phyloP scores from a whole-genome alignment of 2,329 filamentous ascomycete species.

The Westerdykella sp. region DNA sequence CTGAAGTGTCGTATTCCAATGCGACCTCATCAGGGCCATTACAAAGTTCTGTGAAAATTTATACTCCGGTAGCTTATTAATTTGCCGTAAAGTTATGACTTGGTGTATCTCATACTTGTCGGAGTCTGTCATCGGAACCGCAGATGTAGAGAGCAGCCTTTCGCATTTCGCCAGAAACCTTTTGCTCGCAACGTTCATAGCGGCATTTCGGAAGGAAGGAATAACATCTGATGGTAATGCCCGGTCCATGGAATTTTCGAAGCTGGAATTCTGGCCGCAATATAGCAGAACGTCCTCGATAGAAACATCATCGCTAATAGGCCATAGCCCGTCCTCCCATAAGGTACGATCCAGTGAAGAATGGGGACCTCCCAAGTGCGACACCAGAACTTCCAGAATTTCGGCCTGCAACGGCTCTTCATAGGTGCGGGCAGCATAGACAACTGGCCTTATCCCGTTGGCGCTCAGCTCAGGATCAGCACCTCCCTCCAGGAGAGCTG shows the following conservation, averaged over 20 bases:
- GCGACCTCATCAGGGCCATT: constrained; percentile 14
- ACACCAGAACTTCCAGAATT: constrained; percentile 21
- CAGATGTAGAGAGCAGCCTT: constrained; percentile 7
- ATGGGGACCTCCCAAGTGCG: constrained; percentile 17
- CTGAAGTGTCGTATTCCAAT: too few relatives aligned
- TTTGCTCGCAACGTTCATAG: constrained; percentile 20
- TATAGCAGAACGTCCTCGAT: constrained; percentile 22
- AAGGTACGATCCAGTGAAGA: constrained; percentile 5
- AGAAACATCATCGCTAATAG: constrained; percentile 18
- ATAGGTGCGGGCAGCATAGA: constrained; percentile 22
- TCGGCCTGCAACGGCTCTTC: constrained; percentile 20
- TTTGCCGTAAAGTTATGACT: constrained; percentile 15
- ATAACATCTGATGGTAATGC: constrained; percentile 23
- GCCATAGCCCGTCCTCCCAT: constrained; percentile 22
- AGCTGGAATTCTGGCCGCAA: constrained; percentile 13
- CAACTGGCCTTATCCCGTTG: constrained; percentile 18
- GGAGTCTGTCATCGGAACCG: constrained; percentile 6
- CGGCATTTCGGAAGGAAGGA: constrained; percentile 18
- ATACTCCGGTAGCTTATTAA: constrained; percentile 13
- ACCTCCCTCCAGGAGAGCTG: constrained; percentile 23
- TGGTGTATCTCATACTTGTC: constrained; percentile 22
- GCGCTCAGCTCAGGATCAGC: constrained; percentile 24
- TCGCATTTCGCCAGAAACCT: constrained; percentile 17
- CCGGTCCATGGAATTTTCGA: constrained; percentile 12
- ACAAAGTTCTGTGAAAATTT: constrained; percentile 25